A percentile compares a stretch with the other conserved stretches of the same genome.
Evolutionary conservation across 163 green algal species (phyloP).

Genomic region (Chlorella variabilis): DNA sequence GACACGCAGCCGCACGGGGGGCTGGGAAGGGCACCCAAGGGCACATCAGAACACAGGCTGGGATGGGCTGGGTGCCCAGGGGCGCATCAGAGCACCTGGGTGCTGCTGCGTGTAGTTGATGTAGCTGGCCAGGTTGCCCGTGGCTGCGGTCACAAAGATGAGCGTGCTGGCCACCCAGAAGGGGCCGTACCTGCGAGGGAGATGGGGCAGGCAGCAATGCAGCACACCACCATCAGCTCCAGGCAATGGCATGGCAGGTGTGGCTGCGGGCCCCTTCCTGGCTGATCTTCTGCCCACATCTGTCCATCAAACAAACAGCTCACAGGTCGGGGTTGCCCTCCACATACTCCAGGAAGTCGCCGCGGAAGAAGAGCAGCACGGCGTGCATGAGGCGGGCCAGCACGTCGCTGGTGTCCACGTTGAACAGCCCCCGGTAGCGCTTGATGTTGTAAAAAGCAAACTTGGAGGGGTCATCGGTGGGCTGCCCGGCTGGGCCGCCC

Average conservation of each 20-base stretch:
- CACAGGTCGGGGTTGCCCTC: conserved; percentile 86
- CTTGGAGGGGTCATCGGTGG: conserved; percentile 39
- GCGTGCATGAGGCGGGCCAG: conserved; percentile 75
- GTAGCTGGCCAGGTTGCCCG: conserved; percentile 64
- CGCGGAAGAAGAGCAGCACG: conserved; percentile 73
- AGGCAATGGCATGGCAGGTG: no score
- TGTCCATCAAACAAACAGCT: conserved; percentile 21
- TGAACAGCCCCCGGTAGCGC: conserved; percentile 85
- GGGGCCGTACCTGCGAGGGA: conserved; percentile 79
- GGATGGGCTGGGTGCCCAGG: no score
- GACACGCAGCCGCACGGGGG: background rate
- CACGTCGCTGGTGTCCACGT: conserved; percentile 92
- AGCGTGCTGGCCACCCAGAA: conserved; percentile 93
- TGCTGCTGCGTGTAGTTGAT: conserved; percentile 43
- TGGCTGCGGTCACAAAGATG: conserved; percentile 84
- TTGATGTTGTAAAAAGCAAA: conserved; percentile 74
- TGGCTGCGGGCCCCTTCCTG: no score
- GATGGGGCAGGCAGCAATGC: background rate
- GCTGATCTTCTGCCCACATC: background rate
- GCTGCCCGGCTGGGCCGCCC: background rate
- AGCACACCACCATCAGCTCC: no score
- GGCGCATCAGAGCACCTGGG: no score
- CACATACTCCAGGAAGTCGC: conserved; percentile 83
- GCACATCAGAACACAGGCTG: no score
- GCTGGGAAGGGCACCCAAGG: no score